phyloP scores from a whole-genome alignment of 2,329 filamentous ascomycete genomes.

The Penicillium sp. region DNA sequence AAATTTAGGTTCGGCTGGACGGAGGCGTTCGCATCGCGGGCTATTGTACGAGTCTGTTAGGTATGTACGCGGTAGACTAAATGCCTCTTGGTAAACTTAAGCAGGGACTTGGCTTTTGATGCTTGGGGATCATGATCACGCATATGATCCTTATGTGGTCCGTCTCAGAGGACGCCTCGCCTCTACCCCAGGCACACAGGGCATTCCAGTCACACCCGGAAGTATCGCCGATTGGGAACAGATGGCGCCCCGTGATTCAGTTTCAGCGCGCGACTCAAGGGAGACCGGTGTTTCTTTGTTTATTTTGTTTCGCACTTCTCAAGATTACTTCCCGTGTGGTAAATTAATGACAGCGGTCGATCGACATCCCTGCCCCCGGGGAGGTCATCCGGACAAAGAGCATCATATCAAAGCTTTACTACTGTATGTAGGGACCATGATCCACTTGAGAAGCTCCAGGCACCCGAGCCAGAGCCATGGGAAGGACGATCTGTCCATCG shows the following conservation, averaged over 20 bases:
- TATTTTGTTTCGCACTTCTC: not conserved
- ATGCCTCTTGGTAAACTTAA: not conserved
- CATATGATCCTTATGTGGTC: slow-evolving; percentile 1
- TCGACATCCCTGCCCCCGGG: slow-evolving; percentile 6
- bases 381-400: not conserved
- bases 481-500: slow-evolving; percentile 15
- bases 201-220: not conserved
- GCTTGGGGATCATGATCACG: not conserved
- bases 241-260: slow-evolving; percentile 13
- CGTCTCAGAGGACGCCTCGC: slow-evolving; percentile 2
- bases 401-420: slow-evolving; percentile 1
- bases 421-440: not conserved
- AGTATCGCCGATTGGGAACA: slow-evolving; percentile 7
- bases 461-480: slow-evolving; percentile 19
- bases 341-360: slow-evolving; percentile 7
- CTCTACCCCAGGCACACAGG: not conserved
- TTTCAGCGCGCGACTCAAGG: not conserved
- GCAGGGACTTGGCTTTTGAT: not conserved
- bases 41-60: not conserved
- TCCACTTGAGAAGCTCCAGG: slow-evolving; percentile 13
- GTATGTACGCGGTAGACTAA: not conserved
- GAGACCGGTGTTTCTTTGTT: not conserved
- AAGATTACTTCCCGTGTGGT: not conserved
- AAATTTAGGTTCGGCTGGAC: slow-evolving; percentile 22
- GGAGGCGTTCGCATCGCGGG: slow-evolving; percentile 19